These are phyloP conservation scores for Tolypocladium cylindrosporum DNA, from an alignment of 2,329 filamentous ascomycete species.

Conservation along the genomic window DNA sequence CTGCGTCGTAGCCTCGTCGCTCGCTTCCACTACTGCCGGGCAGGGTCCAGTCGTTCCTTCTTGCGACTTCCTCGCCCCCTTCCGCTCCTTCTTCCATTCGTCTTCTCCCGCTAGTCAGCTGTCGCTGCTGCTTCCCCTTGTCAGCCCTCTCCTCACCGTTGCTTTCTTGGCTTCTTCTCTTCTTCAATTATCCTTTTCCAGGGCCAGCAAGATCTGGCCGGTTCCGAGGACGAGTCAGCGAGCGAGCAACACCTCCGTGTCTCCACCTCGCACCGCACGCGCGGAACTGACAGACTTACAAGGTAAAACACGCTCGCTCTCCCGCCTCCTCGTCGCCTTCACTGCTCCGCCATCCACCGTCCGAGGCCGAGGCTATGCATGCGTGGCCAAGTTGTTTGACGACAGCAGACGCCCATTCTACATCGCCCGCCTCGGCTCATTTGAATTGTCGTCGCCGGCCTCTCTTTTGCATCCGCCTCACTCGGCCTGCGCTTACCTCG, in stretches of 20 bases:
- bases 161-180: background rate
- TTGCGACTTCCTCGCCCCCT: background rate
- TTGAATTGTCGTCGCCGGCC: background rate
- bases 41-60: background rate
- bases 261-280: background rate
- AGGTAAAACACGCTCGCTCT: background rate
- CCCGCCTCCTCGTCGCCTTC: background rate
- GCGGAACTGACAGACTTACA: background rate
- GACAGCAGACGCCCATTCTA: background rate
- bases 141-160: background rate
- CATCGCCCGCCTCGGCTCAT: background rate
- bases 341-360: background rate
- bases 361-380: background rate
- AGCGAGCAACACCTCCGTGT: background rate
- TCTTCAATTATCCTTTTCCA: background rate
- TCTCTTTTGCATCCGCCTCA: background rate
- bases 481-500: conserved; percentile 6
- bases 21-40: background rate
- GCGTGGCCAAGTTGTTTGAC: background rate
- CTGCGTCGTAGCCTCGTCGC: background rate
- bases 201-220: background rate
- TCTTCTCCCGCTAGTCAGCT: background rate
- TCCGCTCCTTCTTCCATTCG: background rate
- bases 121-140: background rate
- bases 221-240: background rate